Evolutionary conservation across 2,329 filamentous ascomycete genomes (phyloP).

Genomic region (Chaetomiaceae sp.): DNA sequence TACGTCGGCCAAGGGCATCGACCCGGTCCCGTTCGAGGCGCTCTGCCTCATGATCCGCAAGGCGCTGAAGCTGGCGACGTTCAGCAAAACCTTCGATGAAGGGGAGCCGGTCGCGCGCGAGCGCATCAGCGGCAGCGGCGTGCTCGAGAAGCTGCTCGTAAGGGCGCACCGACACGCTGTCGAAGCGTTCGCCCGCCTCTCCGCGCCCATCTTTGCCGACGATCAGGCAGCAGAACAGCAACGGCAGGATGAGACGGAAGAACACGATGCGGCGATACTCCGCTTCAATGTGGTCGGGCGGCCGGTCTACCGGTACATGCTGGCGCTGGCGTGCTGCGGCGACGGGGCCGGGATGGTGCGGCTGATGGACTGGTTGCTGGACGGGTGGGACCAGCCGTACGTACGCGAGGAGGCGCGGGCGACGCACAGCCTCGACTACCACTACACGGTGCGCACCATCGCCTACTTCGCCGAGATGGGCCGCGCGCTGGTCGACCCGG

Average conservation of each 20-base stretch:
- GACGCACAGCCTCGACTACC: conserved; percentile 31
- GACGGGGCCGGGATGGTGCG: conserved; percentile 53
- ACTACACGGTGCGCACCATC: conserved; percentile 26
- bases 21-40: conserved; percentile 32
- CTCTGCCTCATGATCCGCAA: conserved; percentile 33
- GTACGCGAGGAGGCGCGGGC: conserved; percentile 32
- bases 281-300: conserved; percentile 40
- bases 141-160: conserved; percentile 6
- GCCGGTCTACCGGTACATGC: conserved; percentile 54
- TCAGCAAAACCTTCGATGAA: background rate
- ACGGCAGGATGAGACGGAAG: background rate
- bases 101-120: background rate
- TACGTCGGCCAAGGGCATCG: conserved; percentile 27
- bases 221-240: too few relatives aligned
- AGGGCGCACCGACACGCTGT: conserved; percentile 7
- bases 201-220: conserved; percentile 19
- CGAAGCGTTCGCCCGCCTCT: conserved; percentile 22
- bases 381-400: conserved; percentile 36
- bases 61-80: conserved; percentile 17
- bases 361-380: conserved; percentile 53
- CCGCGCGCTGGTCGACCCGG: conserved; percentile 34
- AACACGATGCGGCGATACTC: conserved; percentile 20
- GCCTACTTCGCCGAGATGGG: conserved; percentile 42
- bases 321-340: conserved; percentile 54
- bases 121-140: background rate